Evolutionary conservation across 306 rosid species (phyloP), one percentile per base, ranked within the genome.

Genomic region (Lotus japonicus): DNA sequence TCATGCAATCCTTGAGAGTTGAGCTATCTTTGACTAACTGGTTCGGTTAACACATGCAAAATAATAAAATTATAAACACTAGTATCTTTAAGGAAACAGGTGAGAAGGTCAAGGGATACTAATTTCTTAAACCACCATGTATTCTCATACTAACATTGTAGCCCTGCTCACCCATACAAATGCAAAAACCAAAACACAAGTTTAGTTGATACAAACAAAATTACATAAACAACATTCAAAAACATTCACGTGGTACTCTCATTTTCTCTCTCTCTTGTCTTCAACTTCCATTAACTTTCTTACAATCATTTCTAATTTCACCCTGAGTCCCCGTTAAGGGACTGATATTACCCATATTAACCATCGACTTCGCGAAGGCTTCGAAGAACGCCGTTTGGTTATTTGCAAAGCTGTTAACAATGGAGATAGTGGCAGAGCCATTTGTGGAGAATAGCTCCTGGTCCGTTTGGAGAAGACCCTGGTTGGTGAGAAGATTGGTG

Each of bases 311-410:
- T 77, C 89, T 82, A 49, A 88, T 84, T 58, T 88, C 67, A 28
- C 97, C 97, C 4, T 64, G 85, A 3, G 13, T 81, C 14, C 85
- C 91, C 0, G 86, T 85, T 19, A 81, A 72, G 0, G 89, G 91
- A 42, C 77, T 80, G 0, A 91, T 86, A 56, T 85, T 86, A 2
- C 91, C 97, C 96, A 91, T 88, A 4, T 86, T 91, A 7, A 86
- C 80, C 89, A 84, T 86, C 7, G 97, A 83, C 31, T 70, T 79
- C 28, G 83, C 89, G 70, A 91, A 91, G 4, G 75, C 82, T 7
- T 38, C 26, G 51, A 85, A 84, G 74, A 88, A 88, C 0, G 91
- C 84, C 0, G 68, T 61, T 38, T 86, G 89, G 69, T 82, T 82
- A 76, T 44, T 64, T 61, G 80, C 79, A 50, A 84, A 88, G 66